phyloP scores from a whole-genome alignment of 306 rosid species.

The Cicer cuneatum region DNA sequence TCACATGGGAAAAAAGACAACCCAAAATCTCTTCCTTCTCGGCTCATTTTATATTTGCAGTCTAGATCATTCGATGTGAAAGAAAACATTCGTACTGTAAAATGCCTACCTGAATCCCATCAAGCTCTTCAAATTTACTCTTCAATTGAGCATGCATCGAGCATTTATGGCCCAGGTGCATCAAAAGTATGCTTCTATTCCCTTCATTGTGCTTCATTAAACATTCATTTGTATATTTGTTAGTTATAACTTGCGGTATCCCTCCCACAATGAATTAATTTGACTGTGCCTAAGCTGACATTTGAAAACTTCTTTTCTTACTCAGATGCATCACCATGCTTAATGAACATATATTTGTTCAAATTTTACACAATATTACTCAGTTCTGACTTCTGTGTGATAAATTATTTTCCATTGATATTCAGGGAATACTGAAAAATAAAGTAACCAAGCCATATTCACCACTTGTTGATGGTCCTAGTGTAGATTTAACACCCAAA shows the following conservation, averaged over 20 bases:
- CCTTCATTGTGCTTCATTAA: slow-evolving; percentile 14
- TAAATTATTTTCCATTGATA: slow-evolving; percentile 40
- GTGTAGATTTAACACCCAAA: slow-evolving; percentile 55
- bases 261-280: neutral
- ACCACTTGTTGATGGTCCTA: slow-evolving; percentile 62
- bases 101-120: slow-evolving; percentile 66
- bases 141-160: slow-evolving; percentile 77
- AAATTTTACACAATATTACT: neutral
- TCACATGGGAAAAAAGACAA: slow-evolving; percentile 81
- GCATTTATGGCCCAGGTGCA: slow-evolving; percentile 69
- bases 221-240: neutral
- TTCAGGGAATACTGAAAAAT: slow-evolving; percentile 62
- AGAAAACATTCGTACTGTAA: slow-evolving; percentile 68
- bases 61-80: slow-evolving; percentile 66
- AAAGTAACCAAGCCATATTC: slow-evolving; percentile 80
- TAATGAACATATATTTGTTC: slow-evolving; percentile 18
- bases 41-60: slow-evolving; percentile 69
- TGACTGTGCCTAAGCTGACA: slow-evolving; percentile 6
- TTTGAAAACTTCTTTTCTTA: neutral
- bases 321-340: slow-evolving; percentile 21
- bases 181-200: slow-evolving; percentile 65
- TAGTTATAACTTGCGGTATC: neutral
- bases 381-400: slow-evolving; percentile 13
- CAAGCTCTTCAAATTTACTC: slow-evolving; percentile 80
- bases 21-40: slow-evolving; percentile 70